Evolutionary conservation across 139 green algal genomes (phyloP), one percentile per base, ranked within the genome.

Genomic region (Micractinium conductrix): DNA sequence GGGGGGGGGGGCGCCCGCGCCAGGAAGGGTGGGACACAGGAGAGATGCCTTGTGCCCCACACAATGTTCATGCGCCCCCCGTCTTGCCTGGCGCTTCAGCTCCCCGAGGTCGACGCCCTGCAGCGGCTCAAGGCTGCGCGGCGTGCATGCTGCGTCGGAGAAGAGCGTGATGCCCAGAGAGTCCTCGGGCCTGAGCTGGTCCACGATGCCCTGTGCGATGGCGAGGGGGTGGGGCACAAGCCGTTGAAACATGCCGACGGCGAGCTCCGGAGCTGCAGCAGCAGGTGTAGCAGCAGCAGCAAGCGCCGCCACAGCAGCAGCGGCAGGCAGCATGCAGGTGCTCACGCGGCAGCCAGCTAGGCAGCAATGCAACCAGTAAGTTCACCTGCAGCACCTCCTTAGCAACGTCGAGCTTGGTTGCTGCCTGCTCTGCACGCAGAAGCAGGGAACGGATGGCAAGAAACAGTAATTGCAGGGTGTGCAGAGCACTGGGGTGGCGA

Each of bases 141-240:
- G 80, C 22, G 44, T 43, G 71, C 85, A 89, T 21, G 85, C 79
- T 16, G 53, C 69, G 2, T 45, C 37, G 2, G 38, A 71, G 72
- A 89, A 89, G n/a, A 89, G 86, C 58, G 84, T 73, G 14, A 89
- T 40, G 3, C 40, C 30, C 37, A 89, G 71, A 4, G 58, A 37
- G 38, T 89, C 86, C 2, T 80, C 30, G 0, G 44, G 37, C 2
- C 4, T 48, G 33, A 89, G 83, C 55, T 81, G 58, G 62, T 89
- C 72, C 38, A 89, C 44, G 1, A 84, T 43, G 48, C 86, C 83
- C 65, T 72, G 65, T 10, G 12, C 2, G 65, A 4, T 21, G 12
- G 6, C 63, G 62, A 38, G 30, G 26, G 28, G 28, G 9, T 58
- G 48, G 48, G 48, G 48, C n/a, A n/a, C n/a, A n/a, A n/a, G 48